Evolutionary conservation across 2,329 filamentous ascomycete species (phyloP), one percentile per base, ranked within the genome.

Genomic region (Penicillium palitans): DNA sequence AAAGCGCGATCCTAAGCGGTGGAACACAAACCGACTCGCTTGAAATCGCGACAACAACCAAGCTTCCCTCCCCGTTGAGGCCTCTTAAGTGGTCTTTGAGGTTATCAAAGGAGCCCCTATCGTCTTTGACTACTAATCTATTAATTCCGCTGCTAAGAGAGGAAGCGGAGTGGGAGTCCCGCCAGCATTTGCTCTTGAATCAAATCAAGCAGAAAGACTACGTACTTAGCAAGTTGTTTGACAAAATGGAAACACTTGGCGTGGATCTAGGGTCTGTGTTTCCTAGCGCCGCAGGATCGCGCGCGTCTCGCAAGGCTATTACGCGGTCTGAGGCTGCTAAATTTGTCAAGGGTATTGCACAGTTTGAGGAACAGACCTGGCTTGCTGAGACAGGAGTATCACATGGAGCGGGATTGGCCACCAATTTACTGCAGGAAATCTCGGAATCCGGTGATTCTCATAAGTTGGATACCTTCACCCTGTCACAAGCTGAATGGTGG

Each of bases 151-250:
- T 86, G 17, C 70, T 87, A 31, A 73, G 74, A 25, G 79, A 80
- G 24, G 79, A 81, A 19, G 75, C 79, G 33, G 73, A 73, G 2
- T 77, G 81, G 57, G 77, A 80, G 57, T 71, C 73, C 35, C 80
- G 82, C 35, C 77, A 85, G 25, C 69, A 75, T 29, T 73, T 74
- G 24, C 74, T 88, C 6, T 69, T 85, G 19, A 70, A 78, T 5
- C 77, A 79, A 42, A 69, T 88, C 13, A 74, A 75, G 53, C 79
- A 82, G 29, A 88, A 87, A 67, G 85, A 88, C 66, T 83, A 79
- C 68, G 78, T 83, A 19, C 81, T 88, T 51, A 75, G 75, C 8
- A 85, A 82, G 55, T 72, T 88, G 24, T 76, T 85, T 27, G 84
- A 87, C 65, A 82, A 83, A 60, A 78, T 86, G 49, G 84, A 86